Evolutionary conservation across 2,329 filamentous ascomycete genomes (phyloP).

Genomic region (Beauveria sp.): DNA sequence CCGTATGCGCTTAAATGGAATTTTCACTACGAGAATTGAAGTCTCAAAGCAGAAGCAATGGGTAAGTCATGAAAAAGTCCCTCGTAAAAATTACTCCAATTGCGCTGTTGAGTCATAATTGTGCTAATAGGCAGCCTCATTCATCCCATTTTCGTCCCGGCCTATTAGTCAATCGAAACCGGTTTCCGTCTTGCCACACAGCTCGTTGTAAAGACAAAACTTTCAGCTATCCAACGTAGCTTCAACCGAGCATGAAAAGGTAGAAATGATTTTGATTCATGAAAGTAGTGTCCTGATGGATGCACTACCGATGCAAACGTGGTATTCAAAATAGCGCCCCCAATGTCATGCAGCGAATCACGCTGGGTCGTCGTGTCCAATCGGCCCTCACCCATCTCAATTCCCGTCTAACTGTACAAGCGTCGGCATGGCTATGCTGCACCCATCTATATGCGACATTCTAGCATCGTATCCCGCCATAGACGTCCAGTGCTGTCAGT

Average conservation of each 20-base stretch:
- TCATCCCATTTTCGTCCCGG: too few relatives aligned
- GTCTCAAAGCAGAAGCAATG: too few relatives aligned
- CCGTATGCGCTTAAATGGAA: too few relatives aligned
- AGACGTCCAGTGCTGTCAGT: neutral
- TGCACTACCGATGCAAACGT: conserved; percentile 6
- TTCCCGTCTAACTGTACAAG: neutral
- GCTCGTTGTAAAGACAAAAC: neutral
- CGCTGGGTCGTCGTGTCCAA: conserved; percentile 4
- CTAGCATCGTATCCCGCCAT: neutral
- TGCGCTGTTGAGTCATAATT: too few relatives aligned
- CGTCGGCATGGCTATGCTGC: neutral
- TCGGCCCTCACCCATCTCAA: neutral
- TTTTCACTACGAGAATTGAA: too few relatives aligned
- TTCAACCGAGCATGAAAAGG: neutral
- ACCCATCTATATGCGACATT: neutral
- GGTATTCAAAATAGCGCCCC: conserved; percentile 11
- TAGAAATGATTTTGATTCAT: neutral
- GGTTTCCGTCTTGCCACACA: too few relatives aligned
- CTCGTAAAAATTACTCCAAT: too few relatives aligned
- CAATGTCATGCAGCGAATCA: conserved; percentile 11
- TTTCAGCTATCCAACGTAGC: neutral
- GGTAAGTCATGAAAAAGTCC: too few relatives aligned
- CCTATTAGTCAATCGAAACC: too few relatives aligned
- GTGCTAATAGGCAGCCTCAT: too few relatives aligned
- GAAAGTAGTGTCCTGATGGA: neutral